Percentiles rank a stretch among this genome's conserved stretches.
Evolutionary conservation across 257 asterid genomes (phyloP).

Genomic region (Eustoma russellianum): DNA sequence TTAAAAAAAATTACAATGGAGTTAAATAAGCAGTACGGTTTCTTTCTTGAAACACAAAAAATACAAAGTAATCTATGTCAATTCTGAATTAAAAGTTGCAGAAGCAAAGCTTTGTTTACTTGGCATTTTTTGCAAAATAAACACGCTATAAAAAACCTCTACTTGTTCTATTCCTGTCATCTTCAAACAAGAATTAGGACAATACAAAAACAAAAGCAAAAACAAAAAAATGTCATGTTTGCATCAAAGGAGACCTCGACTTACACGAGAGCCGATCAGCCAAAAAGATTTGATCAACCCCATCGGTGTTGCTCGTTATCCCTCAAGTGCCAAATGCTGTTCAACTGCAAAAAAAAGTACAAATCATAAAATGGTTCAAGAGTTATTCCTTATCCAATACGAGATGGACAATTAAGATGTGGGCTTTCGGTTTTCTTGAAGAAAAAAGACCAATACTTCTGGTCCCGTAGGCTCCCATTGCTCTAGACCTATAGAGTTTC

Average conservation of each 20-base stretch:
- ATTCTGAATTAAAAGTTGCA: neutral
- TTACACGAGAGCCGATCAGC: slow-evolving; percentile 17
- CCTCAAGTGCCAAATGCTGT: slow-evolving; percentile 15
- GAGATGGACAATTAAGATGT: too few species aligned
- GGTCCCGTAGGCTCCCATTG: too few species aligned
- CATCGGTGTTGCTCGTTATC: slow-evolving; percentile 4
- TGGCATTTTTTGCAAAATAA: slow-evolving; percentile 5
- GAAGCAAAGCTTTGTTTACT: slow-evolving; percentile 12
- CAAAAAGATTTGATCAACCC: slow-evolving; percentile 8
- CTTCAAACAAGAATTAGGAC: slow-evolving; percentile 1
- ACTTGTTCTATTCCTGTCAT: slow-evolving; percentile 1
- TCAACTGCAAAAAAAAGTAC: slow-evolving; percentile 16
- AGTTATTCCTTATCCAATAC: too few species aligned
- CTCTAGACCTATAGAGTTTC: too few species aligned
- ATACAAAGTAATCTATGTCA: slow-evolving; percentile 5
- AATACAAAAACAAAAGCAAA: slow-evolving; percentile 1
- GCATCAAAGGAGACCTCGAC: slow-evolving; percentile 10
- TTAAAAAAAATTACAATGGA: neutral
- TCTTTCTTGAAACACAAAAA: neutral
- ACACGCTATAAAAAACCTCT: slow-evolving; percentile 6
- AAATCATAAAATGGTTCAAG: too few species aligned
- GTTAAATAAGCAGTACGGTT: neutral
- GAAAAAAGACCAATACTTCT: too few species aligned
- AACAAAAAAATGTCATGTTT: slow-evolving; percentile 12
- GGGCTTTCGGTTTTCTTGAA: too few species aligned